Percentiles rank a stretch among this genome's conserved stretches.
phyloP scores from a whole-genome alignment of 2,329 filamentous ascomycete genomes.

The Phoma sp. region DNA sequence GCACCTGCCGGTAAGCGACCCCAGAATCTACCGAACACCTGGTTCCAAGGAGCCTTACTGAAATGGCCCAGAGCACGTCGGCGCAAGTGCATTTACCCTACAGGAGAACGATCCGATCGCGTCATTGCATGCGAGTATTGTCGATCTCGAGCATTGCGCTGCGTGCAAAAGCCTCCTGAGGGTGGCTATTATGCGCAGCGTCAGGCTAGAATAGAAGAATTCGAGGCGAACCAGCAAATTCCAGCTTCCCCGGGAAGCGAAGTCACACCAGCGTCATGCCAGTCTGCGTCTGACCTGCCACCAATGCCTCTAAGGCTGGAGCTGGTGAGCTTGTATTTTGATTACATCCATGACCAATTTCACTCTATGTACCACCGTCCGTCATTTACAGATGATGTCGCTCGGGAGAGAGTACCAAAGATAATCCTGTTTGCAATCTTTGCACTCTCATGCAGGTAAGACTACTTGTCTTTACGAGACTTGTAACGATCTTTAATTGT shows the following conservation, averaged over 20 bases:
- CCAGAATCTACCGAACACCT: conserved; percentile 2
- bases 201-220: conserved; percentile 23
- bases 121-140: conserved; percentile 28
- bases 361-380: conserved; percentile 32
- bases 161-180: conserved; percentile 30
- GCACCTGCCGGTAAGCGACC: conserved; percentile 28
- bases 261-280: conserved; percentile 10
- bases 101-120: conserved; percentile 15
- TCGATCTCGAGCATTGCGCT: conserved; percentile 24
- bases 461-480: not conserved
- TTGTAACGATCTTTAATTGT: not conserved
- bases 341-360: conserved; percentile 35
- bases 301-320: conserved; percentile 23
- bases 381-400: conserved; percentile 28
- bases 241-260: conserved; percentile 1
- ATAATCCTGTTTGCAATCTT: conserved; percentile 30
- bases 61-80: conserved; percentile 27
- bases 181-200: conserved; percentile 34
- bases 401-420: conserved; percentile 20
- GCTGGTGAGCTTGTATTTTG: conserved; percentile 29
- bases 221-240: conserved; percentile 10
- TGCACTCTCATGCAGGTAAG: conserved; percentile 27
- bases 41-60: conserved; percentile 3
- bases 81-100: conserved; percentile 31
- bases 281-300: conserved; percentile 17